phyloP scores from a whole-genome alignment of 2,329 filamentous ascomycete genomes.

The Aspergillus luchuensis region DNA sequence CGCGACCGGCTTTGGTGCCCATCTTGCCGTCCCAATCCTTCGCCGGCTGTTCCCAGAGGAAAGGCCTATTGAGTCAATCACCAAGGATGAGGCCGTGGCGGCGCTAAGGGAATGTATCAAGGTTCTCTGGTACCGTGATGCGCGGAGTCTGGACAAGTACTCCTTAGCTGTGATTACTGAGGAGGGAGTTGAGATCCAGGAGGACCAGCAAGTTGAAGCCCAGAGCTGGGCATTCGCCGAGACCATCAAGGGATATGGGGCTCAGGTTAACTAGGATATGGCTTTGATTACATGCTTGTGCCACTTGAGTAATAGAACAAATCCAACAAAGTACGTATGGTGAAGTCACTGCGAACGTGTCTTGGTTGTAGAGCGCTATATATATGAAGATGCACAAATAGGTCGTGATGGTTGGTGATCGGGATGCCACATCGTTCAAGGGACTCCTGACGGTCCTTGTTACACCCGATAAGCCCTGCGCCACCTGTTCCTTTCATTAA shows the following conservation, averaged over 20 bases:
- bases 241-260: conserved; percentile 90
- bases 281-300: conserved; percentile 34
- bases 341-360: background rate
- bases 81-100: conserved; percentile 74
- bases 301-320: conserved; percentile 19
- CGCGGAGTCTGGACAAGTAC: conserved; percentile 86
- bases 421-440: background rate
- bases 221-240: conserved; percentile 99
- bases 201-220: conserved; percentile 84
- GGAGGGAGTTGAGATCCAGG: conserved; percentile 81
- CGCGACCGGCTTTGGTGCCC: conserved; percentile 89
- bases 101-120: conserved; percentile 95
- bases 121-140: conserved; percentile 96
- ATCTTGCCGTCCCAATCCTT: conserved; percentile 90
- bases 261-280: conserved; percentile 61
- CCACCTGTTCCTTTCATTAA: background rate
- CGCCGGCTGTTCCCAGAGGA: conserved; percentile 83
- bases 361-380: background rate
- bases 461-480: background rate
- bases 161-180: conserved; percentile 87
- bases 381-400: background rate
- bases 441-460: background rate
- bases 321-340: conserved; percentile 29
- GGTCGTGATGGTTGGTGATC: background rate
- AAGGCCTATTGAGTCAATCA: conserved; percentile 69